phyloP scores from a whole-genome alignment of 2,329 filamentous ascomycete species.

The Colletotrichum liaoningense region DNA sequence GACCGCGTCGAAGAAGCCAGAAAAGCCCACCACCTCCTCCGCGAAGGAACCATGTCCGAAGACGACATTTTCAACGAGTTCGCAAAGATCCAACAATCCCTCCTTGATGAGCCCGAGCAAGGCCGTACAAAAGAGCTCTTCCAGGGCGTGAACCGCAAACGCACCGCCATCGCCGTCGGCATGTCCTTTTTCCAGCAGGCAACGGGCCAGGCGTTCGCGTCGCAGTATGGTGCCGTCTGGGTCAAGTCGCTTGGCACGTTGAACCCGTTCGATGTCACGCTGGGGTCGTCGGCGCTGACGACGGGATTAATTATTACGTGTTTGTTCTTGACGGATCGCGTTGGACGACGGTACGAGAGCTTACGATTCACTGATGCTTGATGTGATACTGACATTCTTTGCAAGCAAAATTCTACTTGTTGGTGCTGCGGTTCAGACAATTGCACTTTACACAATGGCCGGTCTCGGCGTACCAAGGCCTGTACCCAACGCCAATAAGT shows the following conservation, averaged over 20 bases:
- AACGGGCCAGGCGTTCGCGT: constrained; percentile 38
- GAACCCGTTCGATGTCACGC: constrained; percentile 42
- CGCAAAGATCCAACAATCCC: constrained; percentile 21
- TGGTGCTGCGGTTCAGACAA: constrained; percentile 5
- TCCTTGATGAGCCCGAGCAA: constrained; percentile 30
- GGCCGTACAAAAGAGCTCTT: constrained; percentile 41
- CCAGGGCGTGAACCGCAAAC: constrained; percentile 40
- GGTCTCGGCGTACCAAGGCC: constrained; percentile 34
- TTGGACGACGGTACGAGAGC: constrained; percentile 24
- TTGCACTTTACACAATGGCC: constrained; percentile 33
- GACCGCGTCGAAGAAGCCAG: constrained; percentile 45
- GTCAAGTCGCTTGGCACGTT: constrained; percentile 43
- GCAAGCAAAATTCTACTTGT: constrained; percentile 3
- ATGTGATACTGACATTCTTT: not conserved
- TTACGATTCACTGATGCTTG: not conserved
- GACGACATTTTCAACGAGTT: constrained; percentile 41
- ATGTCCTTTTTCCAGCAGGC: constrained; percentile 39
- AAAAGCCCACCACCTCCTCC: constrained; percentile 39
- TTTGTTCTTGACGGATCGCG: constrained; percentile 19
- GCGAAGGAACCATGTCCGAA: constrained; percentile 38
- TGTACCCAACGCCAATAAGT: constrained; percentile 36
- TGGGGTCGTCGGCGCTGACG: constrained; percentile 21
- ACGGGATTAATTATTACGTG: constrained; percentile 14
- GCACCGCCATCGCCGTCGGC: constrained; percentile 41
- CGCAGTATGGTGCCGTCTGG: constrained; percentile 41